phyloP scores from a whole-genome alignment of 2,329 filamentous ascomycete genomes.

The Penicillium sp. region DNA sequence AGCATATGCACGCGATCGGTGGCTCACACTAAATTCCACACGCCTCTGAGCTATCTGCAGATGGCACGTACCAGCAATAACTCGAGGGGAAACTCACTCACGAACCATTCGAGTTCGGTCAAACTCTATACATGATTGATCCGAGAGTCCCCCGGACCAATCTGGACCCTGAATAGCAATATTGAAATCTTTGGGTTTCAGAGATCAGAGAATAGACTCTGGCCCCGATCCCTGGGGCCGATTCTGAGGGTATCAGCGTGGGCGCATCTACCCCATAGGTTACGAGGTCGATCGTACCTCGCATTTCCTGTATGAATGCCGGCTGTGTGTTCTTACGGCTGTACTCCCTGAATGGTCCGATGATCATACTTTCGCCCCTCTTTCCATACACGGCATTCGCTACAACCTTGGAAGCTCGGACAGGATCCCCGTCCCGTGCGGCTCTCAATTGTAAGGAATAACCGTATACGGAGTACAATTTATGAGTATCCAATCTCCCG shows the following conservation, averaged over 20 bases:
- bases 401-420: neutral
- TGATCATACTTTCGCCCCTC: neutral
- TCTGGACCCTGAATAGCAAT: constrained; percentile 5
- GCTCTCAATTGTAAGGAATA: constrained; percentile 10
- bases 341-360: neutral
- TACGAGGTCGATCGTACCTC: constrained; percentile 3
- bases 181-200: constrained; percentile 7
- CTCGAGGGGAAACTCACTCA: constrained; percentile 11
- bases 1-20: constrained; percentile 9
- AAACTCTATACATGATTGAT: constrained; percentile 5
- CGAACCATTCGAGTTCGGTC: constrained; percentile 15
- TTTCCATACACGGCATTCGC: neutral
- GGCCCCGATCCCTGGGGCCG: constrained; percentile 7
- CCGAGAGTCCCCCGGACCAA: constrained; percentile 16
- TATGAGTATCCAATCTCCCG: neutral
- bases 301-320: neutral
- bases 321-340: neutral
- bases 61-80: constrained; percentile 13
- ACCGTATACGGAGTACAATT: neutral
- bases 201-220: constrained; percentile 9
- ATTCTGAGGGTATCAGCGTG: neutral
- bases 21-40: constrained; percentile 3
- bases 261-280: neutral
- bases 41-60: constrained; percentile 15
- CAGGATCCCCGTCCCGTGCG: constrained; percentile 5